These are phyloP conservation scores for Eleusine coracana DNA, from an alignment of 176 grass and related monocot species.

Conservation along the genomic window DNA sequence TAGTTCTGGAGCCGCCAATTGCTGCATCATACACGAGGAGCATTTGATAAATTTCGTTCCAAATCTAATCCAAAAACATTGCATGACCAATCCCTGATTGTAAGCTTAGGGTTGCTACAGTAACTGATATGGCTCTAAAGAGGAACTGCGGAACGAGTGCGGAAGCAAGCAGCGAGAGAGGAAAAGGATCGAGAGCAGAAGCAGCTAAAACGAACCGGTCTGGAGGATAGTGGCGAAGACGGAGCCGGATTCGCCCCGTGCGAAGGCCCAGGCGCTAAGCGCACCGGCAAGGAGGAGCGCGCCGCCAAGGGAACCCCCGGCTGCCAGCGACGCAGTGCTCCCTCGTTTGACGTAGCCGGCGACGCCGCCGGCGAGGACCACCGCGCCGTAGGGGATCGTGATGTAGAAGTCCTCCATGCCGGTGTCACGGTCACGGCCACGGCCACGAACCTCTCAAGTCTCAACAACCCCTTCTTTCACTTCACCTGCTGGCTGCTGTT, in stretches of 20 bases:
- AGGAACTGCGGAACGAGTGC: background rate
- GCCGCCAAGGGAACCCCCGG: slow-evolving; percentile 58
- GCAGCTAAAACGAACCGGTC: slow-evolving; percentile 48
- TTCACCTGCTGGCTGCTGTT: too few relatives aligned
- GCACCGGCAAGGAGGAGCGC: slow-evolving; percentile 72
- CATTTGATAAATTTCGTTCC: background rate
- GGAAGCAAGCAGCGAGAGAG: background rate
- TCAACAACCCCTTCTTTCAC: too few relatives aligned
- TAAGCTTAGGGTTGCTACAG: background rate
- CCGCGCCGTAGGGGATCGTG: slow-evolving; percentile 70
- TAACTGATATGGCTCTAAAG: background rate
- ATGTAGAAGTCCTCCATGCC: slow-evolving; percentile 87
- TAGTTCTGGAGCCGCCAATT: background rate
- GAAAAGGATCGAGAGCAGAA: background rate
- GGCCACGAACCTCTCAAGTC: too few relatives aligned
- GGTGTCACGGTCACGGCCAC: background rate
- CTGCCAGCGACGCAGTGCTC: slow-evolving; percentile 67
- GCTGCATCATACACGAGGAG: background rate
- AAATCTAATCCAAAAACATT: background rate
- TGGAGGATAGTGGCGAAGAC: slow-evolving; percentile 67
- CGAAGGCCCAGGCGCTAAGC: slow-evolving; percentile 68
- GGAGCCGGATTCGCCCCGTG: slow-evolving; percentile 41
- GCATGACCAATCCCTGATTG: background rate
- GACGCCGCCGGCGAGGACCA: slow-evolving; percentile 62
- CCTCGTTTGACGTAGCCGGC: slow-evolving; percentile 55